phyloP scores from a whole-genome alignment of 768 basidiomycete genomes.

The Pleurotus tuoliensis region DNA sequence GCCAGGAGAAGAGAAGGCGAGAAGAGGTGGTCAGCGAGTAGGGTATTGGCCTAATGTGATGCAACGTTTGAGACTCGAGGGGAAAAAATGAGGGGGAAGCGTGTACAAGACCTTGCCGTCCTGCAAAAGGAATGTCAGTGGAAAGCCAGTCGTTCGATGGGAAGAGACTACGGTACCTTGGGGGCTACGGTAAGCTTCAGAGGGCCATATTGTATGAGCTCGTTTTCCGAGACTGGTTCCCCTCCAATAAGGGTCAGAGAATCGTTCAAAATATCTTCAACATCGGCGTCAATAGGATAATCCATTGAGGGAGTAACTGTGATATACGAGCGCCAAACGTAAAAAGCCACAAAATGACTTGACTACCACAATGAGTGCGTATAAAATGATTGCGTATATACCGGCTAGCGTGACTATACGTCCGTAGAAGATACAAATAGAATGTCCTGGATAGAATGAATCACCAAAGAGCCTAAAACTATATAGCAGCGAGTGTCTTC shows the following conservation, averaged over 20 bases:
- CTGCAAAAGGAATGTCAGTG: slow-evolving; percentile 21
- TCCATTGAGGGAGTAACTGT: neutral
- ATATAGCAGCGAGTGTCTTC: slow-evolving; percentile 13
- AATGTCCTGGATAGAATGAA: no score
- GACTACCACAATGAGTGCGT: no score
- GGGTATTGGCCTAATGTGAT: slow-evolving; percentile 53
- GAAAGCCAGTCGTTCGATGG: neutral
- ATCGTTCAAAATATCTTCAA: slow-evolving; percentile 53
- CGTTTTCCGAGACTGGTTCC: slow-evolving; percentile 32
- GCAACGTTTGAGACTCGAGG: neutral
- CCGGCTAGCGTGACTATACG: no score
- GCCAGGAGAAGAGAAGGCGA: slow-evolving; percentile 66
- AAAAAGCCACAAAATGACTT: no score
- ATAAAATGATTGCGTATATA: no score
- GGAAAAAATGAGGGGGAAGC: neutral
- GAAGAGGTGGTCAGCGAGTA: slow-evolving; percentile 72
- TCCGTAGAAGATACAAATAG: no score
- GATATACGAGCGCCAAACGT: no score
- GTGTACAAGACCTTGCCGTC: slow-evolving; percentile 52
- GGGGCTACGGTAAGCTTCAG: slow-evolving; percentile 51
- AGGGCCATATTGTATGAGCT: slow-evolving; percentile 48
- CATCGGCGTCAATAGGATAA: slow-evolving; percentile 8
- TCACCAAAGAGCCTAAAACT: no score
- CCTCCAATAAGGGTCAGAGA: slow-evolving; percentile 49
- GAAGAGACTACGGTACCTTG: slow-evolving; percentile 36